These are phyloP conservation scores for Aspergillus leporis DNA, from an alignment of 495 filamentous ascomycete genomes.

Conservation along the genomic window DNA sequence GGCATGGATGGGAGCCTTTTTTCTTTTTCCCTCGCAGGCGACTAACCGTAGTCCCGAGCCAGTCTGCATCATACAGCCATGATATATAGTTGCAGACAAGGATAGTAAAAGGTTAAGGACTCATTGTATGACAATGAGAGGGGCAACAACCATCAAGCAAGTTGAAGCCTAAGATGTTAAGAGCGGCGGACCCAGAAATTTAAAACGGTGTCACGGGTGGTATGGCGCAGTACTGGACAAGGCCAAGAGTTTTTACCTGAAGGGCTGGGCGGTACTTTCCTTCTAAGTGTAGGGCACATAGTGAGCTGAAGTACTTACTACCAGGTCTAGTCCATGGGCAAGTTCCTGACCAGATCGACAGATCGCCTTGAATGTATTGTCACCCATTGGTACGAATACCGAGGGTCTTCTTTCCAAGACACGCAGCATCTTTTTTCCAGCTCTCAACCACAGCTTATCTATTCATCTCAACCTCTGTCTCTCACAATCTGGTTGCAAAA, in stretches of 20 bases:
- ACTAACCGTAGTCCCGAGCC: too few species aligned
- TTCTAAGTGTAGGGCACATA: not conserved
- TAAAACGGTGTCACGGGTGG: constrained; percentile 8
- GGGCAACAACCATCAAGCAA: not conserved
- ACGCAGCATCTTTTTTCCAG: constrained; percentile 28
- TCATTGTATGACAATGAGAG: not conserved
- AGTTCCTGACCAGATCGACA: constrained; percentile 23
- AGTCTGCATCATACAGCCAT: not conserved
- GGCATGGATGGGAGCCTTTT: too few species aligned
- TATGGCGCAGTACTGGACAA: too few species aligned
- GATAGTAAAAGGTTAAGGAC: not conserved
- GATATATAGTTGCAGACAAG: not conserved
- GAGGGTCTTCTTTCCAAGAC: constrained; percentile 12
- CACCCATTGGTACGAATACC: constrained; percentile 9
- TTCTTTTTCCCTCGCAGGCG: too few species aligned
- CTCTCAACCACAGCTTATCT: constrained; percentile 26
- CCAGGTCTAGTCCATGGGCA: not conserved
- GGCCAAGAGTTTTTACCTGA: not conserved
- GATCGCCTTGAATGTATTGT: constrained; percentile 20
- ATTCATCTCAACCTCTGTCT: constrained; percentile 9
- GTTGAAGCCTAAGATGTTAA: constrained; percentile 19
- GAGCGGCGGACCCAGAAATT: constrained; percentile 24
- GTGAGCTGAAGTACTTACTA: not conserved
- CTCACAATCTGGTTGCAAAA: not conserved
- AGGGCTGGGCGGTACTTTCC: constrained; percentile 14